Evolutionary conservation across 1,284 basidiomycete species (phyloP).

Genomic region (Mycena sp.): DNA sequence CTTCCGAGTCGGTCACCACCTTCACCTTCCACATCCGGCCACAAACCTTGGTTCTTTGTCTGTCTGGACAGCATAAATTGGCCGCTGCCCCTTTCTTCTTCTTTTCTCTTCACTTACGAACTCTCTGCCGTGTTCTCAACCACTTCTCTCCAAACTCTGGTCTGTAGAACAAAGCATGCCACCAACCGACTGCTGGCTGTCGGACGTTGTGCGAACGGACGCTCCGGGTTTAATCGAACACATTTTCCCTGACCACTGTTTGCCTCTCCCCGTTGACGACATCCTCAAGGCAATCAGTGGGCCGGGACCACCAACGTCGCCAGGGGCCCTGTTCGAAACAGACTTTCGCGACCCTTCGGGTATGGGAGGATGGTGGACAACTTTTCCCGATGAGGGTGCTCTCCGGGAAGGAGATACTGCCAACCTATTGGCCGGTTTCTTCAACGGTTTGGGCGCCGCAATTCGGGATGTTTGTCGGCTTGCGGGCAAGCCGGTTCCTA

Average conservation of each 20-base stretch:
- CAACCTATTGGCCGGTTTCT: not conserved
- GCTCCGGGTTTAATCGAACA: slow-evolving; percentile 8
- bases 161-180: no score
- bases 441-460: slow-evolving; percentile 4
- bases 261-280: slow-evolving; percentile 6
- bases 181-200: no score
- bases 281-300: slow-evolving; percentile 5
- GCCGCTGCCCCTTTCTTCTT: no score
- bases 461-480: slow-evolving; percentile 10
- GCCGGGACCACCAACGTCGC: no score
- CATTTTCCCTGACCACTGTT: slow-evolving; percentile 13
- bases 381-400: not conserved
- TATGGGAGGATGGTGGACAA: not conserved
- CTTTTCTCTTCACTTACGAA: no score
- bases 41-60: no score
- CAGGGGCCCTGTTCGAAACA: slow-evolving; percentile 3
- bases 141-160: no score
- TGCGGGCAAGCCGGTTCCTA: not conserved
- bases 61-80: no score
- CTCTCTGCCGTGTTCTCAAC: no score
- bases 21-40: no score
- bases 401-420: not conserved
- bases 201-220: not conserved
- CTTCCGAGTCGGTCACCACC: no score
- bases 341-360: not conserved